A percentile compares a stretch with the other conserved stretches of the same genome.
Evolutionary conservation across 257 asterid species (phyloP).

Genomic region (Salvia splendens): DNA sequence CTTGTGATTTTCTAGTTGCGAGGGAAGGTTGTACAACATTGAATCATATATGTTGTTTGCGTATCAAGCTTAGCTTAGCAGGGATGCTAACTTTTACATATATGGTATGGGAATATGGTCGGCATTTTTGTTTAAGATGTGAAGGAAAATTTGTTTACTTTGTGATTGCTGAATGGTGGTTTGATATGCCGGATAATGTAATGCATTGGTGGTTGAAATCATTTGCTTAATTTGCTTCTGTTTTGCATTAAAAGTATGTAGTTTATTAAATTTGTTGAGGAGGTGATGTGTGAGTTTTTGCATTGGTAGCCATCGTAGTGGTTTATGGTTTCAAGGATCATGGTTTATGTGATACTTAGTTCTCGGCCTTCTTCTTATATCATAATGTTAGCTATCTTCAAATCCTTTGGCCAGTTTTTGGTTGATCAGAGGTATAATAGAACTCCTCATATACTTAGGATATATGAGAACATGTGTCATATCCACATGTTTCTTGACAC

Average conservation of each 20-base stretch:
- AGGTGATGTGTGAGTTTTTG: neutral
- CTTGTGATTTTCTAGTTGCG: constrained; percentile 65
- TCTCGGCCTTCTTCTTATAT: neutral
- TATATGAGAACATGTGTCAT: neutral
- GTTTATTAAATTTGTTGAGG: no score
- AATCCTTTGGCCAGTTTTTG: constrained; percentile 8
- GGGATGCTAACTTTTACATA: constrained; percentile 2
- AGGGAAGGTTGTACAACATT: constrained; percentile 25
- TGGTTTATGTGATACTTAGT: constrained; percentile 3
- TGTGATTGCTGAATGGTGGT: constrained; percentile 26
- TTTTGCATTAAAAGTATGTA: neutral
- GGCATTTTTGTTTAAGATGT: constrained; percentile 25
- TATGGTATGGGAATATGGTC: constrained; percentile 23
- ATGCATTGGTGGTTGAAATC: constrained; percentile 10
- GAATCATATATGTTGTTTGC: constrained; percentile 28
- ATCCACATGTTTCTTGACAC: neutral
- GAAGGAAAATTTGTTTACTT: constrained; percentile 4
- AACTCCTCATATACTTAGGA: neutral
- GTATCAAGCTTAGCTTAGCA: constrained; percentile 29
- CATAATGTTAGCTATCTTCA: neutral
- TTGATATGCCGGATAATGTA: constrained; percentile 19
- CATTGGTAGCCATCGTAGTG: neutral
- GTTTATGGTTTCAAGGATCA: neutral
- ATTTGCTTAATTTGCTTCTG: constrained; percentile 5
- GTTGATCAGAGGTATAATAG: neutral